phyloP scores from a whole-genome alignment of 1,284 basidiomycete genomes.

The Cutaneotrichosporon daszewskae region DNA sequence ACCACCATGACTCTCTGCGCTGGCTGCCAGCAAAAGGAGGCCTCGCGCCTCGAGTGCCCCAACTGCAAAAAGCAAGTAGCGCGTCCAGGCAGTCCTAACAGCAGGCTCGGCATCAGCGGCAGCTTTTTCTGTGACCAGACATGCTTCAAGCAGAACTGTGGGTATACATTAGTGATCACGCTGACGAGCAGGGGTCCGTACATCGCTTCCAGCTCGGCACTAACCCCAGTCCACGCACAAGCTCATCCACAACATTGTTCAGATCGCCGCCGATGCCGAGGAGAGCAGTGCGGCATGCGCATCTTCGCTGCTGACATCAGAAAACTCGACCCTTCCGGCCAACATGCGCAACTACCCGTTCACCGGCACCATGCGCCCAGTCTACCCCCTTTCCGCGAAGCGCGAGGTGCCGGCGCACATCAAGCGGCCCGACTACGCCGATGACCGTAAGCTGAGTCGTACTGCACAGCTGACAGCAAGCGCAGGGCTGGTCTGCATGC shows the following conservation, averaged over 20 bases:
- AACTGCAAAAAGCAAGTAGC: constrained; percentile 46
- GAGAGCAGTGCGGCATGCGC: constrained; percentile 26
- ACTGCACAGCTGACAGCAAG: constrained; percentile 10
- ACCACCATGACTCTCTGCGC: constrained; percentile 28
- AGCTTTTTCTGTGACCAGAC: constrained; percentile 50
- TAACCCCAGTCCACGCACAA: constrained; percentile 36
- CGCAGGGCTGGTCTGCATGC: constrained; percentile 36
- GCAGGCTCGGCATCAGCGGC: constrained; percentile 45
- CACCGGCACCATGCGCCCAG: constrained; percentile 45
- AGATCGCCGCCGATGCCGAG: constrained; percentile 37
- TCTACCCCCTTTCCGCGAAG: constrained; percentile 44
- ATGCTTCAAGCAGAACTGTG: constrained; percentile 49
- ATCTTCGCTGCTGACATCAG: constrained; percentile 18
- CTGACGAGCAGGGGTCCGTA: constrained; percentile 24
- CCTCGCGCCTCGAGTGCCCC: constrained; percentile 46
- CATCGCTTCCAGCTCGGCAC: not conserved
- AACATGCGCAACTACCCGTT: constrained; percentile 43
- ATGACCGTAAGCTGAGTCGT: constrained; percentile 45
- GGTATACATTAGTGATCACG: constrained; percentile 13
- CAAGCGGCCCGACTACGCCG: constrained; percentile 46
- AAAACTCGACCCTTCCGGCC: constrained; percentile 35
- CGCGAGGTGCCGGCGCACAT: constrained; percentile 45
- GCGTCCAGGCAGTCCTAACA: constrained; percentile 5
- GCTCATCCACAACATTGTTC: constrained; percentile 44
- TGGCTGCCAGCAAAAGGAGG: constrained; percentile 44